Evolutionary conservation across 164 flowering plant species (phyloP).

Genomic region (Tetrastigma voinierianum): DNA sequence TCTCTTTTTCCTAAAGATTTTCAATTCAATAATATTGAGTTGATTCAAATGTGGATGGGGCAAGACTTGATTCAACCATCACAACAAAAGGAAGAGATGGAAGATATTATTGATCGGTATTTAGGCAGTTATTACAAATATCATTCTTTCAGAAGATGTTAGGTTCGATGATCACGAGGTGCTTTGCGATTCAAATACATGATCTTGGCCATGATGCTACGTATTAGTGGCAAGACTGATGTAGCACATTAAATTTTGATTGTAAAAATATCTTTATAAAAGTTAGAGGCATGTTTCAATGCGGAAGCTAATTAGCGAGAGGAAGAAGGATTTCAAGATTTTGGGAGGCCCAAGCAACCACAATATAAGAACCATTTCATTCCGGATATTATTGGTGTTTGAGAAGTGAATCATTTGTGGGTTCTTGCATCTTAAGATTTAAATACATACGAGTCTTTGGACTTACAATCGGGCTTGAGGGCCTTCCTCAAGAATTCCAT

Average conservation of each 20-base stretch:
- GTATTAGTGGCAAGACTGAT: not conserved
- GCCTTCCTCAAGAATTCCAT: slow-evolving; percentile 1
- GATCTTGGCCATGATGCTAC: not conserved
- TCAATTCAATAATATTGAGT: no score
- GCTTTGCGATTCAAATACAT: not conserved
- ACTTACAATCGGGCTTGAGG: not conserved
- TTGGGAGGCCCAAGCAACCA: no score
- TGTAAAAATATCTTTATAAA: not conserved
- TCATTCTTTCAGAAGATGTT: not conserved
- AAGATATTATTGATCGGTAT: not conserved
- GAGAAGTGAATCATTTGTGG: no score
- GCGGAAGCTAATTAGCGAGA: rapidly evolving
- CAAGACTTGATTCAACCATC: no score
- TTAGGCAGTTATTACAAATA: not conserved
- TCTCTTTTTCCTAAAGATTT: not conserved
- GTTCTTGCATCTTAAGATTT: not conserved
- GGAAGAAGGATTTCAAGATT: no score
- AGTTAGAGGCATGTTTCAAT: not conserved
- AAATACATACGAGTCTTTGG: not conserved
- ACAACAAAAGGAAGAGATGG: not conserved
- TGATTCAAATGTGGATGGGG: no score
- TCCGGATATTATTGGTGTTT: no score
- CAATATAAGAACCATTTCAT: no score
- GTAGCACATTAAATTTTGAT: not conserved
- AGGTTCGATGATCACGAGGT: rapidly evolving